Evolutionary conservation across 805 yeast genomes (phyloP), one percentile per base, ranked within the genome.

Genomic region (Candida broadrunensis): DNA sequence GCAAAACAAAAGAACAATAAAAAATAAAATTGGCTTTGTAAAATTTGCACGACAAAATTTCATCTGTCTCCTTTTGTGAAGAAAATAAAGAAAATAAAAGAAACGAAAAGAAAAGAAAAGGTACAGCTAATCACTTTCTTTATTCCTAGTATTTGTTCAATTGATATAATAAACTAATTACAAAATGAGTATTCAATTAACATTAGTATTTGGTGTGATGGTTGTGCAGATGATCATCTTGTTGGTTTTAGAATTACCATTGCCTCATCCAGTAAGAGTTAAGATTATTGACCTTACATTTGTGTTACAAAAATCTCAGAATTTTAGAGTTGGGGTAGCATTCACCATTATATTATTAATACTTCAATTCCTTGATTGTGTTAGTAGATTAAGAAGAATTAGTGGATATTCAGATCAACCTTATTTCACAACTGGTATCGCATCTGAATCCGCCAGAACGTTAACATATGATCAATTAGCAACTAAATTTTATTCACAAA

Each of bases 401-500:
- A 49, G 49, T 35, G 46, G 47, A 26, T 47, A 42, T 30, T 21
- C 45, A 8, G 53, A 44, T 21, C 55, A 50, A 36, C 60, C 67
- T 4, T 55, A 56, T 43, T 60, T 37, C 33, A 38, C 47, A 9
- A 26, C 48, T 11, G 45, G 44, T n/a, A 46, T 26, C 9, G 47
- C 43, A 14, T 36, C 40, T 8, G 29, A 37, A 18, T 41, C 38
- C 18, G 40, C 27, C 41, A 43, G 37, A 16, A 43, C 61, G 25
- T 62, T 73, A 35, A 66, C 73, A 32, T 60, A 67, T 29, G 84
- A 81, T 17, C 75, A 70, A 45, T 59, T 78, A 47, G 85, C 84
- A 4, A 65, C 77, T 35, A 76, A 80, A 45, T 80, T 82, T 42
- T 81, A 79, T 50, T 71, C 81, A 30, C 86, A 81, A 56, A 68